phyloP scores from a whole-genome alignment of 148 eudicot species.

The Spergularia marina region DNA sequence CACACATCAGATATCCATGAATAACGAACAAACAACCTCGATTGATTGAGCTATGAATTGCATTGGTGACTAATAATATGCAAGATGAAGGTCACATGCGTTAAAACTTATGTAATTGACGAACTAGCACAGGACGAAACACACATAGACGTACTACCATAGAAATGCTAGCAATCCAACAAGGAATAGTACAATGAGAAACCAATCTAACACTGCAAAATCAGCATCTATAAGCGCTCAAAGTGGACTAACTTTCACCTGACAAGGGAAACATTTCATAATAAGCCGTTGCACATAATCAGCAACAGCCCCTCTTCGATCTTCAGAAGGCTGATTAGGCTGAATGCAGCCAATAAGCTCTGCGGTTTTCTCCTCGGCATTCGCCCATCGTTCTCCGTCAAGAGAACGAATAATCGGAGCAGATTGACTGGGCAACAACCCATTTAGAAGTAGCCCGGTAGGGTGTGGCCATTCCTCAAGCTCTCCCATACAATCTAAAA shows the following conservation, averaged over 20 bases:
- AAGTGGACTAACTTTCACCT: constrained; percentile 41
- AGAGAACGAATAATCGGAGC: constrained; percentile 45
- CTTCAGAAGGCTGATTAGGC: constrained; percentile 70
- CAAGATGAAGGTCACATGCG: background rate
- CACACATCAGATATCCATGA: background rate
- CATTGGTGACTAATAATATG: background rate
- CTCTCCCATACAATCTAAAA: constrained; percentile 40
- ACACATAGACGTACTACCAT: background rate
- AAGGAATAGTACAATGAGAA: background rate
- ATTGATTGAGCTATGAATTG: too few species aligned
- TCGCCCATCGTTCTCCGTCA: constrained; percentile 60
- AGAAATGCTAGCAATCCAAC: background rate
- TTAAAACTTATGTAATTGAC: background rate
- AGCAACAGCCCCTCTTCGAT: constrained; percentile 75
- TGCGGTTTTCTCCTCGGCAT: constrained; percentile 74
- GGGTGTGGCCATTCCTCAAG: constrained; percentile 32
- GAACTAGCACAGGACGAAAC: background rate
- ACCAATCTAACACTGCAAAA: background rate
- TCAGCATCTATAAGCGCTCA: background rate
- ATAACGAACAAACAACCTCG: background rate
- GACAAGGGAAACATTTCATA: constrained; percentile 76
- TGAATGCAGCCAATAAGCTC: constrained; percentile 85
- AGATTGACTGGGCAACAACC: constrained; percentile 48
- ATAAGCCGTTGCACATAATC: constrained; percentile 78
- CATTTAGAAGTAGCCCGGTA: constrained; percentile 41